A percentile compares a stretch with the other conserved stretches of the same genome.
These are phyloP conservation scores for Chlorophyllum brunneum DNA, from an alignment of 768 basidiomycete species.

Conservation along the genomic window DNA sequence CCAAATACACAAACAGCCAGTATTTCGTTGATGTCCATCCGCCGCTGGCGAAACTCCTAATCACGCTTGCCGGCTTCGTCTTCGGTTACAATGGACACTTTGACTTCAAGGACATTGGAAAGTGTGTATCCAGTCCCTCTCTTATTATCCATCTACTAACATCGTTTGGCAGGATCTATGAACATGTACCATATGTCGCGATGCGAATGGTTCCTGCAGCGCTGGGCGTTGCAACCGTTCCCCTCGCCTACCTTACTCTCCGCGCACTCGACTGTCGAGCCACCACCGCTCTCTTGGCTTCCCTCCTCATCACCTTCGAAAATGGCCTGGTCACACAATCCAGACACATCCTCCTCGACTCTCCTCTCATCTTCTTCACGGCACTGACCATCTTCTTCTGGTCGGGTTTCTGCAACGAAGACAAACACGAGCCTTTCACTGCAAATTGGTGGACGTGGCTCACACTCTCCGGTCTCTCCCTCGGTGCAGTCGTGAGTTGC, in stretches of 20 bases:
- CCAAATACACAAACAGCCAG: conserved; percentile 87
- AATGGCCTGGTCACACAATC: conserved; percentile 96
- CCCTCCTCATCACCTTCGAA: conserved; percentile 93
- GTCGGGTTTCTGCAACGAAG: conserved; percentile 89
- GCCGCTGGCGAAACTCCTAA: conserved; percentile 91
- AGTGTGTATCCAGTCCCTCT: conserved; percentile 41
- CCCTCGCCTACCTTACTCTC: conserved; percentile 89
- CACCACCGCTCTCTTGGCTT: conserved; percentile 86
- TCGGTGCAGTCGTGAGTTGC: conserved; percentile 90
- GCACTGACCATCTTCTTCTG: conserved; percentile 85
- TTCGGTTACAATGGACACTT: conserved; percentile 90
- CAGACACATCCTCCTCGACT: conserved; percentile 94
- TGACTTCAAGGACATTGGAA: conserved; percentile 97
- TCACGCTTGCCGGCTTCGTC: conserved; percentile 85
- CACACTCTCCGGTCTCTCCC: conserved; percentile 75
- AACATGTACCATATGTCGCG: conserved; percentile 88
- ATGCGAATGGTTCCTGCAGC: conserved; percentile 96
- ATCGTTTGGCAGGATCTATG: conserved; percentile 58
- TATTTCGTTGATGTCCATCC: conserved; percentile 97
- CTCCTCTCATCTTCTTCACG: conserved; percentile 98
- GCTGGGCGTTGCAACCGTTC: conserved; percentile 86
- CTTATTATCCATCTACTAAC: conserved; percentile 7
- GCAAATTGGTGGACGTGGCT: conserved; percentile 93
- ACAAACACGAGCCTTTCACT: conserved; percentile 81
- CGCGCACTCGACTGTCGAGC: conserved; percentile 90